Evolutionary conservation across 352 stramenopile genomes (phyloP), one percentile per base, ranked within the genome.

Genomic region (Globisporangium cystogenes): DNA sequence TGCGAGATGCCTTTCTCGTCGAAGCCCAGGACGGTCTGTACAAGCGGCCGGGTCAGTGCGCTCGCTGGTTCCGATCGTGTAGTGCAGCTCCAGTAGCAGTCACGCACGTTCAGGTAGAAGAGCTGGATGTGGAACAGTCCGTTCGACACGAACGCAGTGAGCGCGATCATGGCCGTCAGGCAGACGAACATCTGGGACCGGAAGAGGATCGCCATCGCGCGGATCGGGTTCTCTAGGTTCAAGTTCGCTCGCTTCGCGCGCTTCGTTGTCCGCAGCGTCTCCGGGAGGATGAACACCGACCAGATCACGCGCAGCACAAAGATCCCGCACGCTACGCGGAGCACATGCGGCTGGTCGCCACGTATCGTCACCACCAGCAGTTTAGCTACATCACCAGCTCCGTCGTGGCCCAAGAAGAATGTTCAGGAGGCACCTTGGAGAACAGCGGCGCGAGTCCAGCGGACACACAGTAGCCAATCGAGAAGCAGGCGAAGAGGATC

Each of bases 91-190:
- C 21, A 36, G 16, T 2, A 51, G 6, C 29, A 26, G 27, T 24
- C 7, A 56, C 64, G 54, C 46, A 83, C 75, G 48, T 92, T 92
- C 15, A 92, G 64, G 57, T 78, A 90, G 63, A 87, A 92, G 20
- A 75, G 67, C 27, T 72, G 73, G 46, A 87, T 87, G 47, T 87
- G 76, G 37, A 64, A 76, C 44, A 80, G 59, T 8, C 76, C 78
- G 20, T 71, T 76, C 39, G 64, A 53, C n/a, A 84, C 74, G 40
- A 90, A 92, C 10, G 48, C 76, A 33, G 77, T 89, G 56, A 90
- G 60, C 18, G 69, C 76, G 41, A 92, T 87, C 55, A 92, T 61
- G 23, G 57, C 64, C 7, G 74, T 90, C 27, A 92, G 61, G 5
- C 74, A 64, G 40, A 78, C 72, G 45, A 89, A 90, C 18, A 90